Percentiles rank a stretch among this genome's conserved stretches.
phyloP scores from a whole-genome alignment of 495 filamentous ascomycete species.

The Aspergillus carlsbadensis region DNA sequence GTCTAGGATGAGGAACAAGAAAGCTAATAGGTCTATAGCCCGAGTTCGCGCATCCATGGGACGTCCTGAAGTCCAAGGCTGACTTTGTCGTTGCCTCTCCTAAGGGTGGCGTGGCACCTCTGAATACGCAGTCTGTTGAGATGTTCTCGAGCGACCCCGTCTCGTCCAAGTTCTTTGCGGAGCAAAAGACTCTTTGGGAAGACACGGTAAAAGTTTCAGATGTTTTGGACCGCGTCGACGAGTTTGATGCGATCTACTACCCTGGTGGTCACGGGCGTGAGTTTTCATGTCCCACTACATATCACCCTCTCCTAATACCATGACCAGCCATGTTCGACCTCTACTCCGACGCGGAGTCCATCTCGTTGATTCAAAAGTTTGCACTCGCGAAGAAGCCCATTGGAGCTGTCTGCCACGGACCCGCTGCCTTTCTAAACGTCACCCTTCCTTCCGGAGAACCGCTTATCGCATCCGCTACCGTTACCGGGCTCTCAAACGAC shows the following conservation, averaged over 20 bases:
- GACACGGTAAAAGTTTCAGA: slow-evolving; percentile 54
- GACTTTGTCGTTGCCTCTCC: slow-evolving; percentile 65
- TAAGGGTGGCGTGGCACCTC: slow-evolving; percentile 62
- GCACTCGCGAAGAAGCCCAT: slow-evolving; percentile 47
- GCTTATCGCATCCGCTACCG: slow-evolving; percentile 45
- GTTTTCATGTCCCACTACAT: slow-evolving; percentile 18
- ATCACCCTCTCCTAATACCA: background rate
- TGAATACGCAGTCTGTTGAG: slow-evolving; percentile 30
- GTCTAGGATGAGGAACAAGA: background rate
- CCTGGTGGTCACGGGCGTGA: slow-evolving; percentile 74
- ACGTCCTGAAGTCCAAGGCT: slow-evolving; percentile 52
- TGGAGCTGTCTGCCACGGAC: slow-evolving; percentile 60
- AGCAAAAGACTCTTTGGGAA: slow-evolving; percentile 58
- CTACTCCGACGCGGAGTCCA: no score
- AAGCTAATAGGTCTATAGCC: slow-evolving; percentile 40
- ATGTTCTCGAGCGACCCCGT: slow-evolving; percentile 48
- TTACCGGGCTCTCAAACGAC: slow-evolving; percentile 59
- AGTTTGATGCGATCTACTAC: slow-evolving; percentile 70
- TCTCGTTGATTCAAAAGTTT: no score
- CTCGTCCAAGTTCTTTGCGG: slow-evolving; percentile 50
- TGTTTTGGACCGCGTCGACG: slow-evolving; percentile 49
- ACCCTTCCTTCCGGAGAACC: slow-evolving; percentile 41
- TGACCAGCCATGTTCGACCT: slow-evolving; percentile 9
- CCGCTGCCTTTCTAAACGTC: slow-evolving; percentile 53
- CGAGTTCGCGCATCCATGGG: slow-evolving; percentile 69